Evolutionary conservation across 805 yeast genomes (phyloP).

Genomic region (Wickerhamomyces bisporus): DNA sequence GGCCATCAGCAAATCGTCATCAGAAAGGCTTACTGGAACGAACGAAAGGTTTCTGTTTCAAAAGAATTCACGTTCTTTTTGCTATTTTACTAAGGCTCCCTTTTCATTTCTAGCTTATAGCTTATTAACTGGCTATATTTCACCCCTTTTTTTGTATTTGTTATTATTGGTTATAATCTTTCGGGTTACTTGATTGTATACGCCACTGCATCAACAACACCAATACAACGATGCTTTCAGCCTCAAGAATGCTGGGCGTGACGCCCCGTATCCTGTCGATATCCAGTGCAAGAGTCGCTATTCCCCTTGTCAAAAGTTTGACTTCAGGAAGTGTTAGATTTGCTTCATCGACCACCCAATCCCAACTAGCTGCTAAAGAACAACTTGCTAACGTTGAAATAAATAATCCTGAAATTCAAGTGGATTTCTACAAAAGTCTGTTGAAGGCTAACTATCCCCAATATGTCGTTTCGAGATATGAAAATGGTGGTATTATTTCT

Average conservation of each 20-base stretch:
- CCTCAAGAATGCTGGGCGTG: background rate
- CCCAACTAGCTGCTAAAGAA: conserved; percentile 57
- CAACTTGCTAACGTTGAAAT: conserved; percentile 80
- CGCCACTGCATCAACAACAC: background rate
- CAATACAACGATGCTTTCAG: background rate
- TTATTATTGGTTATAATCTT: too few species aligned
- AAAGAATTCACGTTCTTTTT: too few species aligned
- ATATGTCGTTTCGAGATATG: conserved; percentile 89
- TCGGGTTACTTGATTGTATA: background rate
- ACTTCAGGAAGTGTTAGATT: conserved; percentile 11
- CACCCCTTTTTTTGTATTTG: too few species aligned
- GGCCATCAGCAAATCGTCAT: too few species aligned
- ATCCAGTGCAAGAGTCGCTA: conserved; percentile 5
- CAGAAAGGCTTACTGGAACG: too few species aligned
- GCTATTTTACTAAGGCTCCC: too few species aligned
- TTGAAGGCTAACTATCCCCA: conserved; percentile 88
- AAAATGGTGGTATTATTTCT: conserved; percentile 87
- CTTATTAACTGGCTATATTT: too few species aligned
- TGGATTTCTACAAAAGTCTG: conserved; percentile 72
- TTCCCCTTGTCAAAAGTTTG: background rate
- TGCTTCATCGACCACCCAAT: conserved; percentile 20
- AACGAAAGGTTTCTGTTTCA: too few species aligned
- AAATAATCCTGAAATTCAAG: conserved; percentile 67
- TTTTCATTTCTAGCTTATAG: too few species aligned
- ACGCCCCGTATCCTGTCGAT: background rate